Base-by-base conservation (phyloP, 768 basidiomycete genomes). In the Pulveroboletus sp. region DNA sequence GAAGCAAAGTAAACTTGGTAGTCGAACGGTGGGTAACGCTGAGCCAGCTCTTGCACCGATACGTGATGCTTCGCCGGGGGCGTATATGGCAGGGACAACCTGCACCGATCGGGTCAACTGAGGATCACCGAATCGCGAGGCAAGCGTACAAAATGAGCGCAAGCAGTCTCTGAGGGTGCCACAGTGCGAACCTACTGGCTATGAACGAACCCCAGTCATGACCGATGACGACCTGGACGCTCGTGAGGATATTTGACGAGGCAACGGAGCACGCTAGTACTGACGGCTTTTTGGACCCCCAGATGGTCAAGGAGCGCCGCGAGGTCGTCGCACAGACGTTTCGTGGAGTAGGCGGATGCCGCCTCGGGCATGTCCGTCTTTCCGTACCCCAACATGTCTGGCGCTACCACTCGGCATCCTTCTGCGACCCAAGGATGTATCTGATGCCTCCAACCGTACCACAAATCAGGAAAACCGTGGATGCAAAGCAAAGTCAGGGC, bases 151-250 rank as follows among this genome's bases (percentile, higher is more conserved):
- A 69, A 0, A 76, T 73, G 17, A 90, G 69, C 0, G 81, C 82
- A 6, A 74, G 57, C 30, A 86, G 54, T 29, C 86, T 74, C 13
- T 80, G 68, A 1, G 89, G 86, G 60, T 87, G 68, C 83, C 85
- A 89, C 20, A 88, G 71, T 11, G 85, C 82, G 57, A 92, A 83
- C 19, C 88, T 73, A 36, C 75, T 76, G 2, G 76, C 85, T 12
- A 72, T 78, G 51, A 71, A 78, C 3, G 85, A 71, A 6, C 89
- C 89, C 89, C 89, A 91, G 58, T 92, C 89, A 57, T 91, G 89
- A 1, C 86, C 89, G 49, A 89, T 73, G 48, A 89, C 67, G 11
- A 87, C 73, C 84, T 76, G 48, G 1, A 12, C 13, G 26, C n/a
- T 8, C 10, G 30, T 57, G 30, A 53, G 49, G 26, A 46, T 23